Conservation (phyloP, 306 rosid genomes). For the Cicer judaicum region DNA sequence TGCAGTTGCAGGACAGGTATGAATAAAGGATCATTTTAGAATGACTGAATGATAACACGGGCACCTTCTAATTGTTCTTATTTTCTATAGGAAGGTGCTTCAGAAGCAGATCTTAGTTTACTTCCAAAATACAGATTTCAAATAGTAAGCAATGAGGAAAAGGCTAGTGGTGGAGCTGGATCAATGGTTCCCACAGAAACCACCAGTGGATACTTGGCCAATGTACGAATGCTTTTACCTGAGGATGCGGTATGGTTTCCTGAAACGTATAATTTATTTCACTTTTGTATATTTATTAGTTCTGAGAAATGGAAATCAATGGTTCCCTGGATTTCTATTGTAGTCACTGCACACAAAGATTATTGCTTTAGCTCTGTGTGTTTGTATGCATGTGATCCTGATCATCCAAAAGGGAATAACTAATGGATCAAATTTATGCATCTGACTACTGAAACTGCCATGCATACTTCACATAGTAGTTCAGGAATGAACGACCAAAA, state of each 20-base stretch:
- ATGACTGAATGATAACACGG: constrained; percentile 27
- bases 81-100: constrained; percentile 77
- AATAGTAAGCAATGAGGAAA: constrained; percentile 53
- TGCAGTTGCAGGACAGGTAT: constrained; percentile 96
- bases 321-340: constrained; percentile 25
- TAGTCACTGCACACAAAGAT: constrained; percentile 27
- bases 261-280: constrained; percentile 29
- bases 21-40: constrained; percentile 36
- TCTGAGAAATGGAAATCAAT: constrained; percentile 36
- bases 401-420: not conserved
- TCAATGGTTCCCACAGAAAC: constrained; percentile 80
- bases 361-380: not conserved
- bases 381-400: constrained; percentile 25
- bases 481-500: too few relatives aligned
- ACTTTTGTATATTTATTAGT: constrained; percentile 17
- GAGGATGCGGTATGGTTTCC: constrained; percentile 87
- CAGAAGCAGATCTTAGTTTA: constrained; percentile 85
- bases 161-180: constrained; percentile 79
- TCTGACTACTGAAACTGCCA: too few relatives aligned
- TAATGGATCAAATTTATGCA: not conserved
- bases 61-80: constrained; percentile 42
- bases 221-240: constrained; percentile 66
- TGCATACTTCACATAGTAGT: too few relatives aligned
- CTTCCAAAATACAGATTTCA: constrained; percentile 79
- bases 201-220: constrained; percentile 65